These are phyloP conservation scores for Breynia disticha DNA, from an alignment of 441 rosid genomes.

Conservation along the genomic window DNA sequence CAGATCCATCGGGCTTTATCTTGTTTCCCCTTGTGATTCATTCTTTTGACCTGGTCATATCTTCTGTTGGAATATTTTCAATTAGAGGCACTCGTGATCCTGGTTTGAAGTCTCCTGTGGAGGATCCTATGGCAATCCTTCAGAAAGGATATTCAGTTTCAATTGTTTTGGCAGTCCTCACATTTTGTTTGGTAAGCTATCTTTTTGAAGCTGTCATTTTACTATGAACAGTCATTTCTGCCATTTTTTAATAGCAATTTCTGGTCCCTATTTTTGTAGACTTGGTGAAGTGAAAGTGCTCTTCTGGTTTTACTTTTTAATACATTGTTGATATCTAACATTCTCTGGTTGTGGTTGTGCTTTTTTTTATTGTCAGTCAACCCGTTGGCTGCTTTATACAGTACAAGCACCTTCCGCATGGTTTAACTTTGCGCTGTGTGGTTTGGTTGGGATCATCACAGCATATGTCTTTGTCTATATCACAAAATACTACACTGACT, in stretches of 20 bases:
- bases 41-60: slow-evolving; percentile 36
- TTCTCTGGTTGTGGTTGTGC: slow-evolving; percentile 1
- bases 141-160: slow-evolving; percentile 96
- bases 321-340: too few species aligned
- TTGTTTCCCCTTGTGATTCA: slow-evolving; percentile 50
- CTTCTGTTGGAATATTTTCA: slow-evolving; percentile 67
- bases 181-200: slow-evolving; percentile 76
- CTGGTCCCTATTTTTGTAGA: not conserved
- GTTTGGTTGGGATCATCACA: slow-evolving; percentile 90
- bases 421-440: slow-evolving; percentile 89
- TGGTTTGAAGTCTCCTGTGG: slow-evolving; percentile 57
- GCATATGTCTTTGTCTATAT: slow-evolving; percentile 90
- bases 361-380: slow-evolving; percentile 51
- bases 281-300: too few species aligned
- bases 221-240: slow-evolving; percentile 6
- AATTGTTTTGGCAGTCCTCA: slow-evolving; percentile 74
- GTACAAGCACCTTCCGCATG: slow-evolving; percentile 97
- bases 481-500: slow-evolving; percentile 93
- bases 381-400: slow-evolving; percentile 94
- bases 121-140: slow-evolving; percentile 96
- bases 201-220: slow-evolving; percentile 11
- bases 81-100: slow-evolving; percentile 70
- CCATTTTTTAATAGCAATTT: not conserved
- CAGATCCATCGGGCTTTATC: slow-evolving; percentile 98
- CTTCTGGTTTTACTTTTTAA: too few species aligned